Evolutionary conservation across 2,329 filamentous ascomycete species (phyloP).

Genomic region (Fonsecaea pedrosoi): DNA sequence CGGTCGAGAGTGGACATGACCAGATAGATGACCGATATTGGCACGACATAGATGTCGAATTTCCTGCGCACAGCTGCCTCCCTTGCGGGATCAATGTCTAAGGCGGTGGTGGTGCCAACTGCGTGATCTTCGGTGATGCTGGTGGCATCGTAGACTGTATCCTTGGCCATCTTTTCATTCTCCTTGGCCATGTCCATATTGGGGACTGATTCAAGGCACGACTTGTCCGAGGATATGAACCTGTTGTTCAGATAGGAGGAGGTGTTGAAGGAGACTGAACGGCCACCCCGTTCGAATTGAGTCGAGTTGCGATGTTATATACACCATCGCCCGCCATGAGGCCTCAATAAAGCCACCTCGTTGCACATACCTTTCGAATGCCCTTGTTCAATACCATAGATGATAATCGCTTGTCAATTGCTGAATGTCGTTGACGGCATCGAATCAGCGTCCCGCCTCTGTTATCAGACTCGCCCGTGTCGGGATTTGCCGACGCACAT

Average conservation of each 20-base stretch:
- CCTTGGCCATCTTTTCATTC: slow-evolving; percentile 28
- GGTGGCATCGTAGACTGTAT: slow-evolving; percentile 12
- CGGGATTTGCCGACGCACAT: slow-evolving; percentile 17
- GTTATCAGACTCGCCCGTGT: slow-evolving; percentile 7
- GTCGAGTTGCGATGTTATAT: slow-evolving; percentile 19
- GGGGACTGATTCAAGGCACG: neutral
- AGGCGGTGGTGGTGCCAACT: slow-evolving; percentile 8
- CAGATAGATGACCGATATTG: slow-evolving; percentile 23
- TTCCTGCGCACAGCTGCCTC: slow-evolving; percentile 33
- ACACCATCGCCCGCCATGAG: slow-evolving; percentile 14
- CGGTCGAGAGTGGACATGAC: slow-evolving; percentile 56
- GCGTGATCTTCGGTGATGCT: slow-evolving; percentile 15
- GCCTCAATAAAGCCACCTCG: neutral
- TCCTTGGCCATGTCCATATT: slow-evolving; percentile 21
- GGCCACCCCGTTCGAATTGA: slow-evolving; percentile 10
- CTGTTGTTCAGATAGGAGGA: neutral
- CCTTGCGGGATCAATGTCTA: slow-evolving; percentile 34
- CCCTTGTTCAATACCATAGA: neutral
- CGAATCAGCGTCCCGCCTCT: slow-evolving; percentile 16
- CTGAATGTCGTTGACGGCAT: neutral
- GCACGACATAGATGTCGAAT: slow-evolving; percentile 35
- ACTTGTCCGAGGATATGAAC: neutral
- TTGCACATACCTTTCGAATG: neutral
- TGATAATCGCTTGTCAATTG: neutral
- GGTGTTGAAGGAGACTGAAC: slow-evolving; percentile 10